Percentiles rank a stretch among this genome's conserved stretches.
Evolutionary conservation across 495 filamentous ascomycete genomes (phyloP).

Genomic region (Penicillium lagena): DNA sequence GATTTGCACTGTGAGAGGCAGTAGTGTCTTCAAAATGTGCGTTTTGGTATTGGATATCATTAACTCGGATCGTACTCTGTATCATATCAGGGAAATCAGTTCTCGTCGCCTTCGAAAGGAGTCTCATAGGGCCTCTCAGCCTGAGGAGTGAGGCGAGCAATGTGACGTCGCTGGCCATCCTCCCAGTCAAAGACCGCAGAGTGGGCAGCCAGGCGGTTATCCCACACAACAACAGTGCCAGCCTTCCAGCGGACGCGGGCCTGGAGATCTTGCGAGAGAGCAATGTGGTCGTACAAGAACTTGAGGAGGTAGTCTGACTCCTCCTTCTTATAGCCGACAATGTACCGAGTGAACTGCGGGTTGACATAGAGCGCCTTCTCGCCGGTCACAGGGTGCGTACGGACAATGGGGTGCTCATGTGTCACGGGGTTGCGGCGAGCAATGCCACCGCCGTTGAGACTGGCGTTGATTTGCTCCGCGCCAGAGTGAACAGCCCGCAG

Average conservation of each 20-base stretch:
- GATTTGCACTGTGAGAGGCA: no score
- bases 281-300: conserved; percentile 61
- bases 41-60: not conserved
- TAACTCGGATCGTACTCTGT: not conserved
- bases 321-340: conserved; percentile 62
- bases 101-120: conserved; percentile 47
- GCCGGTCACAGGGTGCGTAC: conserved; percentile 53
- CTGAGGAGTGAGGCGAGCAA: conserved; percentile 80
- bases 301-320: conserved; percentile 60
- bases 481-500: conserved; percentile 54
- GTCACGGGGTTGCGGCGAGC: conserved; percentile 49
- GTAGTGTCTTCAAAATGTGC: no score
- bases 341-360: conserved; percentile 62
- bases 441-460: conserved; percentile 41
- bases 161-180: conserved; percentile 69
- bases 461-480: conserved; percentile 44
- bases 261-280: conserved; percentile 51
- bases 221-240: conserved; percentile 57
- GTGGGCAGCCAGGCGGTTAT: conserved; percentile 74
- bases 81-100: conserved; percentile 19
- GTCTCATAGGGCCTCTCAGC: conserved; percentile 68
- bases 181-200: conserved; percentile 78
- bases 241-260: conserved; percentile 51
- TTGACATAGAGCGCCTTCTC: conserved; percentile 87
- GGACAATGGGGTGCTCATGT: conserved; percentile 53